These are phyloP conservation scores for Ceratobasidium sp. DNA, from an alignment of 1,284 basidiomycete species.

Conservation along the genomic window DNA sequence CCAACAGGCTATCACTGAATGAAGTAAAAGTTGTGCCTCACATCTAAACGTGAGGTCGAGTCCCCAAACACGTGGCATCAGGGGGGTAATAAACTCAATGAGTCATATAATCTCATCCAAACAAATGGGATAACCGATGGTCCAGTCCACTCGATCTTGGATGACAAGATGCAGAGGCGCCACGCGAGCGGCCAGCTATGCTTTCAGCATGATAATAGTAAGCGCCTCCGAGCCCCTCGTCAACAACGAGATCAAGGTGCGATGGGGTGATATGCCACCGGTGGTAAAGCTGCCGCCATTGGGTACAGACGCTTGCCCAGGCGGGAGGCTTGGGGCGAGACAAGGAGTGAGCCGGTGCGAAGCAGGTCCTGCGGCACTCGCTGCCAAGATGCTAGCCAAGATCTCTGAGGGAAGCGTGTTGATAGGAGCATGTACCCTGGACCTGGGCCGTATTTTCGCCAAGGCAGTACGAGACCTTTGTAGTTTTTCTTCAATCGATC, in stretches of 20 bases:
- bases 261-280: constrained; percentile 1
- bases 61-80: not conserved
- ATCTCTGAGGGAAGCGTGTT: not conserved
- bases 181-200: too few species aligned
- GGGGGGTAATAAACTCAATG: not conserved
- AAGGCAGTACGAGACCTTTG: not conserved
- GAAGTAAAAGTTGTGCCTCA: not conserved
- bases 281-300: constrained; percentile 1
- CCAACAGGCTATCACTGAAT: not conserved
- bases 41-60: not conserved
- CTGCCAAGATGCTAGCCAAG: not conserved
- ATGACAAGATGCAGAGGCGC: not conserved
- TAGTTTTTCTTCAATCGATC: not conserved
- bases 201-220: constrained; percentile 1
- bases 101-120: not conserved
- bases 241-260: constrained; percentile 5
- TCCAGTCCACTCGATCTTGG: not conserved
- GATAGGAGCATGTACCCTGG: not conserved
- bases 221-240: not conserved
- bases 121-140: not conserved
- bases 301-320: not conserved
- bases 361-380: not conserved
- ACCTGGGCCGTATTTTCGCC: not conserved
- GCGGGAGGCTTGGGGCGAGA: not conserved
- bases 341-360: not conserved